Evolutionary conservation across 2,329 filamentous ascomycete genomes (phyloP).

Genomic region (Parastagonospora avenae): DNA sequence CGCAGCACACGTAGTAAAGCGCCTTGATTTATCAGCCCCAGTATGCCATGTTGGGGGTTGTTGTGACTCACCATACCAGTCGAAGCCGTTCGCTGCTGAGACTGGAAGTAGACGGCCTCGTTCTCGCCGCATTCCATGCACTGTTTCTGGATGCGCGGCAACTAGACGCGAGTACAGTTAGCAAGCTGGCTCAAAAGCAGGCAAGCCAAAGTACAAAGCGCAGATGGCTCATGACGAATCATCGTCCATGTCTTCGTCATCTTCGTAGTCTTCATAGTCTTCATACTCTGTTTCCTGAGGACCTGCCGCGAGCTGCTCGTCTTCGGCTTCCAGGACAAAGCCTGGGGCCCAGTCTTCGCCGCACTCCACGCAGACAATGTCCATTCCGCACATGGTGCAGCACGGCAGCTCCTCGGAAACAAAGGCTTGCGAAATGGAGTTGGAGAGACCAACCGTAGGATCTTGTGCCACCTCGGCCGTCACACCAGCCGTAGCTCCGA

Average conservation of each 20-base stretch:
- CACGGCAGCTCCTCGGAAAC: slow-evolving; percentile 48
- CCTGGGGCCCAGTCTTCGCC: slow-evolving; percentile 52
- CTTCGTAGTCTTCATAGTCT: slow-evolving; percentile 26
- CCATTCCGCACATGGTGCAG: slow-evolving; percentile 64
- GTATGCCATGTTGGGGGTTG: neutral
- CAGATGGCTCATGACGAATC: slow-evolving; percentile 37
- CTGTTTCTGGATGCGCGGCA: slow-evolving; percentile 83
- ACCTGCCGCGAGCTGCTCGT: slow-evolving; percentile 34
- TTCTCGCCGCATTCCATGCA: slow-evolving; percentile 85
- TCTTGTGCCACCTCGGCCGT: slow-evolving; percentile 96
- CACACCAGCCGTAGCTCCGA: slow-evolving; percentile 94
- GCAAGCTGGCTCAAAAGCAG: slow-evolving; percentile 45
- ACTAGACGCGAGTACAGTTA: slow-evolving; percentile 62
- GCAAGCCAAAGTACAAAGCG: slow-evolving; percentile 40
- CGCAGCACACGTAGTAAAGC: slow-evolving; percentile 77
- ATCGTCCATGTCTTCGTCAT: slow-evolving; percentile 38
- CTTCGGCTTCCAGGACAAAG: slow-evolving; percentile 52
- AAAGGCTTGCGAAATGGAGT: slow-evolving; percentile 36
- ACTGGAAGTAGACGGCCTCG: slow-evolving; percentile 98
- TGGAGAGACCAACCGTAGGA: slow-evolving; percentile 85
- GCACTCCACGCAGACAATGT: slow-evolving; percentile 61
- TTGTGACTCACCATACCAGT: slow-evolving; percentile 84
- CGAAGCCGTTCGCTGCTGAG: slow-evolving; percentile 93
- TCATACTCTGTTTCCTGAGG: slow-evolving; percentile 24
- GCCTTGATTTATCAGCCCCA: slow-evolving; percentile 39